phyloP scores from a whole-genome alignment of 2,329 filamentous ascomycete genomes.

The Xylariaceae sp. region DNA sequence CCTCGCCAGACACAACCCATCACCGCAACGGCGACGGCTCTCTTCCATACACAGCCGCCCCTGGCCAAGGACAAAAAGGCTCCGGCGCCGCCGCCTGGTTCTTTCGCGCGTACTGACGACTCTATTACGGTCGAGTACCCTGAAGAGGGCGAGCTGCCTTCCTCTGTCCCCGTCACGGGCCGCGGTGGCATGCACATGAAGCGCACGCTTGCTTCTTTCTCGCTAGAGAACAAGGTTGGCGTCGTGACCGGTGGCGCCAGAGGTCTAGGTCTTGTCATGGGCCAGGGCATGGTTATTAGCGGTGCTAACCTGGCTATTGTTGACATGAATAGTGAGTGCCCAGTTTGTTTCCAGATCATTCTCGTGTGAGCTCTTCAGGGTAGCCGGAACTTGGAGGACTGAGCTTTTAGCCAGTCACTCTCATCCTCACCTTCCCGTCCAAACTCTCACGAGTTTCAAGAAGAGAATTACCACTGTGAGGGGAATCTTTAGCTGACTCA shows the following conservation, averaged over 20 bases:
- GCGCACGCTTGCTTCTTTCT: slow-evolving; percentile 85
- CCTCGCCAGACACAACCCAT: slow-evolving; percentile 31
- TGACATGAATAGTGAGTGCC: slow-evolving; percentile 81
- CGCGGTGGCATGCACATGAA: slow-evolving; percentile 83
- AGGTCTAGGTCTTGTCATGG: slow-evolving; percentile 90
- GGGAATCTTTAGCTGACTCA: slow-evolving; percentile 26
- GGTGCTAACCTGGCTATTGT: slow-evolving; percentile 91
- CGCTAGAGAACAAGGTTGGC: slow-evolving; percentile 81
- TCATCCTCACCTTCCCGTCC: no score
- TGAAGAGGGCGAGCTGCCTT: slow-evolving; percentile 74
- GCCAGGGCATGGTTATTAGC: slow-evolving; percentile 86
- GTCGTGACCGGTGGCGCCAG: slow-evolving; percentile 90
- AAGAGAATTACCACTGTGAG: background rate
- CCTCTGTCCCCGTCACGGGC: slow-evolving; percentile 73
- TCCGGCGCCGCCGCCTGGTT: slow-evolving; percentile 54
- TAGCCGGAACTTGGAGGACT: no score
- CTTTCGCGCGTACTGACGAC: slow-evolving; percentile 81
- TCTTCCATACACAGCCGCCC: slow-evolving; percentile 39
- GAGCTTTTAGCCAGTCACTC: no score
- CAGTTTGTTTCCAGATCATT: background rate
- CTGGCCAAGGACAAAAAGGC: slow-evolving; percentile 38
- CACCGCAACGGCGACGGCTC: slow-evolving; percentile 20
- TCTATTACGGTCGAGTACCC: slow-evolving; percentile 81
- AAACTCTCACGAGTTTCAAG: no score
- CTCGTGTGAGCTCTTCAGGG: background rate